Conservation (phyloP, 2,329 filamentous ascomycete species). For the Plenodomus tracheiphilus region DNA sequence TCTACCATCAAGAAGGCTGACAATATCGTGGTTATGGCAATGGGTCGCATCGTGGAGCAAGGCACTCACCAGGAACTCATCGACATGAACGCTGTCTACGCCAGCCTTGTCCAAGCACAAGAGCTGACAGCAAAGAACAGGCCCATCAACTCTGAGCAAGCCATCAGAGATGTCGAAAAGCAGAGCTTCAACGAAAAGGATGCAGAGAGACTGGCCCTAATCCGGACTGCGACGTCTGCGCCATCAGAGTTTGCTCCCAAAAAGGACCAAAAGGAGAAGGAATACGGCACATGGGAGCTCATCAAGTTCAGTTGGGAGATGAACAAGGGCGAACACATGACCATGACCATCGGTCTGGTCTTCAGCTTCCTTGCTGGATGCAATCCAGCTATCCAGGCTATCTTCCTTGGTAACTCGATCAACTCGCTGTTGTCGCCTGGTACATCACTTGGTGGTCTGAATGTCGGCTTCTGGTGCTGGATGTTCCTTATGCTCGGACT, state of each 20-base stretch:
- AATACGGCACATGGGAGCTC: constrained; percentile 49
- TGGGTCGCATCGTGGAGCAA: constrained; percentile 87
- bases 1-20: constrained; percentile 93
- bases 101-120: constrained; percentile 84
- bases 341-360: constrained; percentile 49
- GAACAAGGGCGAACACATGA: constrained; percentile 40
- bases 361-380: constrained; percentile 41
- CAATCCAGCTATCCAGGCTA: constrained; percentile 58
- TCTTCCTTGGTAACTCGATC: constrained; percentile 85
- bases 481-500: constrained; percentile 43
- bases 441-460: constrained; percentile 60
- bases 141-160: constrained; percentile 24
- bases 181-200: constrained; percentile 19
- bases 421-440: constrained; percentile 64
- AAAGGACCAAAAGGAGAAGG: constrained; percentile 28
- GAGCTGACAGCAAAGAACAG: constrained; percentile 49
- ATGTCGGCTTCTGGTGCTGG: constrained; percentile 63
- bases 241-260: constrained; percentile 65
- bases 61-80: constrained; percentile 84
- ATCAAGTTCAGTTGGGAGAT: constrained; percentile 37
- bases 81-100: constrained; percentile 72
- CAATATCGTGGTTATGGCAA: constrained; percentile 92
- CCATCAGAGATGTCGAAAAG: constrained; percentile 19
- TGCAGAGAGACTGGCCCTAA: constrained; percentile 30
- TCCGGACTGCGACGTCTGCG: constrained; percentile 46